These are phyloP conservation scores for Fagopyrum esculentum DNA, from an alignment of 148 eudicot species.

Conservation along the genomic window DNA sequence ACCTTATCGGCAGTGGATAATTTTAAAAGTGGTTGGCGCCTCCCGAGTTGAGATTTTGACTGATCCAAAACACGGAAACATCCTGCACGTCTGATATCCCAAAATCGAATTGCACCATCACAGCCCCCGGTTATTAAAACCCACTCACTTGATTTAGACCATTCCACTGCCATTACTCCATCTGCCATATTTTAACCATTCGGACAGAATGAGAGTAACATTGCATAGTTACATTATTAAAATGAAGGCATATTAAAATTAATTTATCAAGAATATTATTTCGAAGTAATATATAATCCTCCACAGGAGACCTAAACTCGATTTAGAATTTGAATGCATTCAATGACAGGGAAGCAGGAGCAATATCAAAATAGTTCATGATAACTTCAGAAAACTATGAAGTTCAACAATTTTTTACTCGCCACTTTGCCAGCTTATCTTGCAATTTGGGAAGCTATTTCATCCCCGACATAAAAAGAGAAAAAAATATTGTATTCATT, in stretches of 20 bases:
- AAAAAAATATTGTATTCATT: background rate
- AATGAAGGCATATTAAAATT: background rate
- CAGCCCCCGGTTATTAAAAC: constrained; percentile 90
- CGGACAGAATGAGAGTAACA: background rate
- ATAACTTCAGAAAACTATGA: background rate
- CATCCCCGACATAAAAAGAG: background rate
- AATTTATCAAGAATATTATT: background rate
- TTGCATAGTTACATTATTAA: background rate
- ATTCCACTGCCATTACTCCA: constrained; percentile 75
- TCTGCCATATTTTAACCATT: constrained; percentile 8
- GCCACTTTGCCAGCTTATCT: background rate
- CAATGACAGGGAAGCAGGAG: background rate
- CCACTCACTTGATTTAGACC: constrained; percentile 98
- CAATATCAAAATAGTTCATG: background rate
- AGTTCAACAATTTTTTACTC: background rate
- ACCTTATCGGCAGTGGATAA: constrained; percentile 57
- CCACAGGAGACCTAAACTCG: background rate
- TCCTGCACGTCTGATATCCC: constrained; percentile 99
- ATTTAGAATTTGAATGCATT: background rate
- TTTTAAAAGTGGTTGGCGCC: constrained; percentile 61
- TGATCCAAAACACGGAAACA: constrained; percentile 88
- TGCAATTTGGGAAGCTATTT: background rate
- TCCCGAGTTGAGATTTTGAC: constrained; percentile 85
- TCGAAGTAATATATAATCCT: background rate
- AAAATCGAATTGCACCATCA: constrained; percentile 96